Percentiles rank a stretch among this genome's conserved stretches.
These are phyloP conservation scores for Pinus taeda DNA, from an alignment of 75 land plant genomes.

Conservation along the genomic window DNA sequence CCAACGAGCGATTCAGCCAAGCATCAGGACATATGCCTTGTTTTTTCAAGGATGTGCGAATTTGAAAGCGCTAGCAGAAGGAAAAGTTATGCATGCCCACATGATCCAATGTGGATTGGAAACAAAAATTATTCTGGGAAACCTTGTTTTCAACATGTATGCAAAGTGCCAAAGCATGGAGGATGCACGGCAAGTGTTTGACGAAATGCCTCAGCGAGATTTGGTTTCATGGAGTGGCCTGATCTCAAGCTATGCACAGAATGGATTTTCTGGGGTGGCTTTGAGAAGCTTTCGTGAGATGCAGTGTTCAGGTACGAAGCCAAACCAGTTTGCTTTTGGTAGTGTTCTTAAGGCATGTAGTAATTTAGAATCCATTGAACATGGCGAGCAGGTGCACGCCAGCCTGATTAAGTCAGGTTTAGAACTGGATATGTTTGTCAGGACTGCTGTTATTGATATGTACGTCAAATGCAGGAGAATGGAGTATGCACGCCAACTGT, in stretches of 20 bases:
- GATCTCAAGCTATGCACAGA: constrained; percentile 29
- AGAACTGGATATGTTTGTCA: constrained; percentile 8
- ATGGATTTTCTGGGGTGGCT: constrained; percentile 12
- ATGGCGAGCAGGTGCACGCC: constrained; percentile 21
- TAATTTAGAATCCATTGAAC: constrained; percentile 12
- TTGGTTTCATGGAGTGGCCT: constrained; percentile 31
- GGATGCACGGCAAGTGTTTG: constrained; percentile 41
- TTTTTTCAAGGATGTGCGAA: too few species aligned
- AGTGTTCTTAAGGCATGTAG: constrained; percentile 21
- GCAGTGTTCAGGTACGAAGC: neutral
- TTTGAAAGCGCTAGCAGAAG: constrained; percentile 1
- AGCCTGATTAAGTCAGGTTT: constrained; percentile 15
- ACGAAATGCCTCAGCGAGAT: constrained; percentile 27
- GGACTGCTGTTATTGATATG: constrained; percentile 19
- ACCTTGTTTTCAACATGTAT: constrained; percentile 55
- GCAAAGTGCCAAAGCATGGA: constrained; percentile 53
- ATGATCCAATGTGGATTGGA: constrained; percentile 27
- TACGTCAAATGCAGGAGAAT: constrained; percentile 22
- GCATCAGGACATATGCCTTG: too few species aligned
- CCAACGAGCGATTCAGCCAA: too few species aligned
- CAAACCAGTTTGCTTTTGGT: constrained; percentile 13
- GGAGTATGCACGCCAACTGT: constrained; percentile 16
- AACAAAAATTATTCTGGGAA: constrained; percentile 35
- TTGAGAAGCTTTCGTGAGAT: constrained; percentile 9
- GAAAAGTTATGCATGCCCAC: constrained; percentile 44